These are phyloP conservation scores for Aspergillus mulundensis DNA, from an alignment of 495 filamentous ascomycete species.

Conservation along the genomic window DNA sequence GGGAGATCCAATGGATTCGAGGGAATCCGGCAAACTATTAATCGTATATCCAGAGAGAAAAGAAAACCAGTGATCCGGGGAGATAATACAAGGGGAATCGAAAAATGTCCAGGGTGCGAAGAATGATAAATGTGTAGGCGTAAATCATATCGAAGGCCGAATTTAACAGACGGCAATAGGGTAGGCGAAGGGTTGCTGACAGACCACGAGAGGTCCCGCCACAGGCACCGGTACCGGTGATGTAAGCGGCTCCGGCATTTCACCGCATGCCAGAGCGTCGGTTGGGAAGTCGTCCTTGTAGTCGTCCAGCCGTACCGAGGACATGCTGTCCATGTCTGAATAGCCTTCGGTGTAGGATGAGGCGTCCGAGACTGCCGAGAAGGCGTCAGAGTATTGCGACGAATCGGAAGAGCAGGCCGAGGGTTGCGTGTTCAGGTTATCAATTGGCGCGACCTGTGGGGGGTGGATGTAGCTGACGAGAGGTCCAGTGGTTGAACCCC, in stretches of 20 bases:
- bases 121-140: conserved; percentile 8
- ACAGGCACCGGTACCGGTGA: not conserved
- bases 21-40: conserved; percentile 9
- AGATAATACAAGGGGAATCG: conserved; percentile 16
- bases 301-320: conserved; percentile 33
- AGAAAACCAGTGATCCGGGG: conserved; percentile 8
- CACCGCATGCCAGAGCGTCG: conserved; percentile 24
- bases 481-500: conserved; percentile 27
- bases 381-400: conserved; percentile 40
- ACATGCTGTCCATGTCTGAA: conserved; percentile 39
- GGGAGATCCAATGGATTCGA: conserved; percentile 13
- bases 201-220: conserved; percentile 20
- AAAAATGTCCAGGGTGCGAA: not conserved
- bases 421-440: conserved; percentile 36
- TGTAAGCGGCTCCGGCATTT: conserved; percentile 15
- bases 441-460: conserved; percentile 27
- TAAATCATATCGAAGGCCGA: conserved; percentile 14
- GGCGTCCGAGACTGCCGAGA: conserved; percentile 40
- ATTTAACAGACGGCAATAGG: conserved; percentile 28
- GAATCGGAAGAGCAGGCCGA: conserved; percentile 40
- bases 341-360: conserved; percentile 44
- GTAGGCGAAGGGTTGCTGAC: conserved; percentile 22
- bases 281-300: conserved; percentile 33
- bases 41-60: conserved; percentile 20
- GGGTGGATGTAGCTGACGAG: conserved; percentile 26